Conservation (phyloP, 2,329 filamentous ascomycete species). For the Fusarium fujikuroi region DNA sequence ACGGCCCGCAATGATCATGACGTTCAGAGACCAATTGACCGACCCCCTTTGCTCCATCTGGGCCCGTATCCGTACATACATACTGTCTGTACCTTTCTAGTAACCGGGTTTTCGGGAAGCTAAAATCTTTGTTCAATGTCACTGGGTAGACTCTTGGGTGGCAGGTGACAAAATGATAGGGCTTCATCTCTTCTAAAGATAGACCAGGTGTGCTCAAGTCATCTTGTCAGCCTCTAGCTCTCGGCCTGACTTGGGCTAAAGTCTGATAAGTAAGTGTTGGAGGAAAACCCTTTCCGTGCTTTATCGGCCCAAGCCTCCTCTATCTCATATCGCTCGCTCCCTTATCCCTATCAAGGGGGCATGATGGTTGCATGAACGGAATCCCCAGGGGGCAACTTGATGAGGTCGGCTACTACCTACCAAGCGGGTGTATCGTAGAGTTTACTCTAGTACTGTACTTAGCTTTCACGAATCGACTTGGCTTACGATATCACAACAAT, state of each 20-base stretch:
- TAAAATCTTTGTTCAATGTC: conserved; percentile 15
- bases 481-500: background rate
- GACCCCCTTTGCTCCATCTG: conserved; percentile 4
- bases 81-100: background rate
- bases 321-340: background rate
- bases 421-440: background rate
- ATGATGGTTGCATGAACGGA: conserved; percentile 10
- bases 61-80: background rate
- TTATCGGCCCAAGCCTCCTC: background rate
- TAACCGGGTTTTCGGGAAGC: conserved; percentile 13
- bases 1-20: conserved; percentile 29
- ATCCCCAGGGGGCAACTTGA: conserved; percentile 14
- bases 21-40: conserved; percentile 9
- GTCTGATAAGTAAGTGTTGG: background rate
- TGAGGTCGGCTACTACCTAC: background rate
- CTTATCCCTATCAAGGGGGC: conserved; percentile 7
- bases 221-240: background rate
- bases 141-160: background rate
- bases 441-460: background rate
- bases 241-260: background rate
- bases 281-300: background rate
- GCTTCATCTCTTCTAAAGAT: background rate
- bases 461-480: background rate
- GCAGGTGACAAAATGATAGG: background rate
- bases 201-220: background rate